phyloP scores from a whole-genome alignment of 805 yeast genomes.

The Pichia occidentalis region DNA sequence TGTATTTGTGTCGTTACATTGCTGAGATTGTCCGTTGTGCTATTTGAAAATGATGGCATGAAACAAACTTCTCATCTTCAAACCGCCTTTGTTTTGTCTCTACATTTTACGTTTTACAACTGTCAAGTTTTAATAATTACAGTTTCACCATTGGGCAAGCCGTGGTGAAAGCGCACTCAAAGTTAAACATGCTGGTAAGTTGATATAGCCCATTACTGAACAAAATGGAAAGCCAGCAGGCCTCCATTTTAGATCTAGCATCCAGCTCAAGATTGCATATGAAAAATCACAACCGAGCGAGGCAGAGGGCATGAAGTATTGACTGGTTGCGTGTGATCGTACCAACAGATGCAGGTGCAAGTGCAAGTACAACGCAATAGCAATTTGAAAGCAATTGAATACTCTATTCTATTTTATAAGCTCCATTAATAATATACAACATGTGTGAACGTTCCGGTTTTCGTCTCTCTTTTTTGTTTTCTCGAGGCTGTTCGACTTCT shows the following conservation, averaged over 20 bases:
- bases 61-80: too few relatives aligned
- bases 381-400: too few relatives aligned
- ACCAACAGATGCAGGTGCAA: too few relatives aligned
- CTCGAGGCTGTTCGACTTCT: neutral
- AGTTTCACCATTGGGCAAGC: constrained; percentile 31
- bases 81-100: neutral
- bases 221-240: constrained; percentile 6
- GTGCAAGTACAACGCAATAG: too few relatives aligned
- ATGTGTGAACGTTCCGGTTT: too few relatives aligned
- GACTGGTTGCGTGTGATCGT: too few relatives aligned
- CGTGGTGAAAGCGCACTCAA: constrained; percentile 54
- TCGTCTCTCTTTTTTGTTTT: constrained; percentile 3
- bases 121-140: constrained; percentile 37
- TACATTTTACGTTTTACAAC: neutral
- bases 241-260: too few relatives aligned
- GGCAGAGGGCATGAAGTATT: constrained; percentile 57
- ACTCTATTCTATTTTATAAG: too few relatives aligned
- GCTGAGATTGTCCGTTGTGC: too few relatives aligned
- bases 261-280: constrained; percentile 56
- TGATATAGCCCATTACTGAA: constrained; percentile 42
- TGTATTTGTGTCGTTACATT: too few relatives aligned
- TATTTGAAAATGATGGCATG: too few relatives aligned
- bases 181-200: constrained; percentile 33
- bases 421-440: too few relatives aligned
- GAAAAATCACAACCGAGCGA: constrained; percentile 46